Percentiles rank a stretch among this genome's conserved stretches.
phyloP scores from a whole-genome alignment of 2,329 filamentous ascomycete species.

The Colletotrichum sp. region DNA sequence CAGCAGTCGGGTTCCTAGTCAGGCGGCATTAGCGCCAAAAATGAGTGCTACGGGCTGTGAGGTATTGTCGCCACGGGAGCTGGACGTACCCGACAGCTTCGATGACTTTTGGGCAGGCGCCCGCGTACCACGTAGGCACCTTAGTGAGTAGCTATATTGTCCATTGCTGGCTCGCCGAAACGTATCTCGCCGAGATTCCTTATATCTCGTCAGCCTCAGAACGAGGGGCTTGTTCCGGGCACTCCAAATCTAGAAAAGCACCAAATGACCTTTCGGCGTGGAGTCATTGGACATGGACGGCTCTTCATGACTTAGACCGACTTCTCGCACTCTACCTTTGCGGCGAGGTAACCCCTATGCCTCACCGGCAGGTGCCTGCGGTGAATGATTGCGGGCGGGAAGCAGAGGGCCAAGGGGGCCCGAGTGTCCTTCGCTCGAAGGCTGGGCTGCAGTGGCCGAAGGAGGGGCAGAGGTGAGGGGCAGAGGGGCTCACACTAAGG shows the following conservation, averaged over 20 bases:
- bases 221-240: background rate
- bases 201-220: background rate
- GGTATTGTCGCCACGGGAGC: background rate
- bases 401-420: background rate
- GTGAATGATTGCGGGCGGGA: background rate
- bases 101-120: background rate
- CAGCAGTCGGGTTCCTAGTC: background rate
- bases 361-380: background rate
- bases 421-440: background rate
- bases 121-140: background rate
- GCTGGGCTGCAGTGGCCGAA: background rate
- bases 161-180: background rate
- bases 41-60: background rate
- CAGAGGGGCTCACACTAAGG: background rate
- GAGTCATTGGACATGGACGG: background rate
- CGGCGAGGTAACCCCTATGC: background rate
- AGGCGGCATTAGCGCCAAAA: conserved; percentile 1
- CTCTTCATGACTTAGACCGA: background rate
- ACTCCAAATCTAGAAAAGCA: background rate
- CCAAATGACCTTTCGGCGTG: background rate
- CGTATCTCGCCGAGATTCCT: background rate
- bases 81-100: background rate
- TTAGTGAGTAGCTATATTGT: background rate
- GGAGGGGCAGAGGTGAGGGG: background rate
- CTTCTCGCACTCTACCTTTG: background rate